Evolutionary conservation across 108 stramenopile genomes (phyloP), one percentile per base, ranked within the genome.

Genomic region (Epithemia pelagica): DNA sequence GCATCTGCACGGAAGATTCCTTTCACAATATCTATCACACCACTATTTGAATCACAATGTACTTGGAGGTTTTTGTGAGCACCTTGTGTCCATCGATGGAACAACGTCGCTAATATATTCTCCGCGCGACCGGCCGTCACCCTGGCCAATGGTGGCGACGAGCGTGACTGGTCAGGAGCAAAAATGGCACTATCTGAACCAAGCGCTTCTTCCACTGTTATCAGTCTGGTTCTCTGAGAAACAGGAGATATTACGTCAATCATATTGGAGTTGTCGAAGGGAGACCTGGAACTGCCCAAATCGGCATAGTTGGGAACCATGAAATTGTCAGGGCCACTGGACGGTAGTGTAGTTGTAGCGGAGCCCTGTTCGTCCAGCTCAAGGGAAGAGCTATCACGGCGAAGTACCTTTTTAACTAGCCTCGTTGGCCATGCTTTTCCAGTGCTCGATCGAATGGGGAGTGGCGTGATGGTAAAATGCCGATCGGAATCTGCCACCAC

Each of bases 1-100:
- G 72, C 71, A 54, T 77, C 61, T 22, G 58, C 37, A 5, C 66
- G 30, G 27, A 72, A 69, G 0, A 29, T 57, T 31, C 76, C 76
- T 28, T 33, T 21, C 27, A 75, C 32, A 22, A 78, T 27, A 32
- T 59, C 52, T 15, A 24, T 18, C n/a, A 71, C 56, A 54, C 29
- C 37, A 27, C 69, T 46, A 2, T 25, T 46, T 25, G 70, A 59
- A 5, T 59, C 31, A 46, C 61, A 73, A 22, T 63, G 58, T 5
- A 76, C 60, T 29, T 31, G 52, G 26, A 76, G 52, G 52, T 64
- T 53, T 22, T 62, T 57, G 46, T 71, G 75, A 5, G 19, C 25
- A 24, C 70, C 75, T 30, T 21, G 10, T 15, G 75, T 26, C 30
- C 61, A 52, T 29, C 59, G 53, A 29, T 56, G 30, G 21, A 76